A percentile compares a stretch with the other conserved stretches of the same genome.
Evolutionary conservation across 352 stramenopile species (phyloP).

Genomic region (Phytophthora citricola): DNA sequence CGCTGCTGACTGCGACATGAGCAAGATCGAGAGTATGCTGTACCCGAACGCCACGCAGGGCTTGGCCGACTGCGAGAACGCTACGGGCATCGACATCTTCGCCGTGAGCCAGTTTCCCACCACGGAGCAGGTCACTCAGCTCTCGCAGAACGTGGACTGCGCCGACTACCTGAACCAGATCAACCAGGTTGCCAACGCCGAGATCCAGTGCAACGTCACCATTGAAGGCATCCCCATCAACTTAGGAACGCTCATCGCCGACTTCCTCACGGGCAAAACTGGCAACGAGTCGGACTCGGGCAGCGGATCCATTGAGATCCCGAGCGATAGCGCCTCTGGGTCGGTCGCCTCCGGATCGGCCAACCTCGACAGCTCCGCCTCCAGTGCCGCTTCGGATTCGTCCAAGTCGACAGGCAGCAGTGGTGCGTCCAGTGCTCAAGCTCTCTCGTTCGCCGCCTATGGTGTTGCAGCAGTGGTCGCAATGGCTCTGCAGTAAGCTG

Average conservation of each 20-base stretch:
- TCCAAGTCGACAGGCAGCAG: constrained; percentile 16
- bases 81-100: constrained; percentile 69
- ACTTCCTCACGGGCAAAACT: constrained; percentile 66
- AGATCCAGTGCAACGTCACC: constrained; percentile 68
- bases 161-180: constrained; percentile 79
- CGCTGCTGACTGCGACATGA: constrained; percentile 56
- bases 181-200: constrained; percentile 66
- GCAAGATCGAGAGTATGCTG: constrained; percentile 58
- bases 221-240: constrained; percentile 51
- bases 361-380: constrained; percentile 19
- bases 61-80: constrained; percentile 46
- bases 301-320: constrained; percentile 36
- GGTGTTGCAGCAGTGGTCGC: constrained; percentile 23
- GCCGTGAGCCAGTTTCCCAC: constrained; percentile 54
- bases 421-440: neutral
- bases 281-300: constrained; percentile 67
- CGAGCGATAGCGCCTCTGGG: constrained; percentile 30
- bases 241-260: constrained; percentile 60
- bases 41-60: constrained; percentile 63
- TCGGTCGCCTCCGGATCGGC: constrained; percentile 18
- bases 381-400: constrained; percentile 16
- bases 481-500: constrained; percentile 28
- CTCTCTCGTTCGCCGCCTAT: constrained; percentile 28
- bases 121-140: constrained; percentile 53
- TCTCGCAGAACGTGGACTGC: constrained; percentile 64